A percentile compares a stretch with the other conserved stretches of the same genome.
Evolutionary conservation across 495 filamentous ascomycete species (phyloP).

Genomic region (Penicillium coffeae): DNA sequence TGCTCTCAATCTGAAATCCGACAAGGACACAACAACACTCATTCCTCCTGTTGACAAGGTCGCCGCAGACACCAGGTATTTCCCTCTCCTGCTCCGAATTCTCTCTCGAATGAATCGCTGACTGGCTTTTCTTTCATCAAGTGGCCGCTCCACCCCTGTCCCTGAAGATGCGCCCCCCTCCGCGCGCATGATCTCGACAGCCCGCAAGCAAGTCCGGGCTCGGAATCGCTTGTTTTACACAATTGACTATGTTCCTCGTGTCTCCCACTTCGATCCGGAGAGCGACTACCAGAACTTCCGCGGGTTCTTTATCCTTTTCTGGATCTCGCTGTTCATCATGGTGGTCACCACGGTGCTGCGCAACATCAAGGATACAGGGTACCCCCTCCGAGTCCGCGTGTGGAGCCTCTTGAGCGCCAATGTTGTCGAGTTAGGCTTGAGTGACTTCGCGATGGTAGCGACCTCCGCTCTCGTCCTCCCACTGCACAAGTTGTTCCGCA

Average conservation of each 20-base stretch:
- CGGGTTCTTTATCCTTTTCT: constrained; percentile 96
- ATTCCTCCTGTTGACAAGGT: constrained; percentile 24
- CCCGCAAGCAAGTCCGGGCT: constrained; percentile 79
- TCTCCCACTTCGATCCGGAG: constrained; percentile 92
- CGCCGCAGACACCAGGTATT: constrained; percentile 30
- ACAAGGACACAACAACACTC: constrained; percentile 21
- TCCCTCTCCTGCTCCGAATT: too few relatives aligned
- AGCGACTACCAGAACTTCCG: constrained; percentile 93
- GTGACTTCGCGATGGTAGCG: constrained; percentile 78
- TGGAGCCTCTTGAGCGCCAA: constrained; percentile 85
- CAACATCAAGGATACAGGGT: constrained; percentile 92
- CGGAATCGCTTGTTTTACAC: constrained; percentile 90
- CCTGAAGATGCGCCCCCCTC: constrained; percentile 90
- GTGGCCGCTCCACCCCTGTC: constrained; percentile 84
- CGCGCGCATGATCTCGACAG: constrained; percentile 75
- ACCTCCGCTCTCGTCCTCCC: constrained; percentile 70
- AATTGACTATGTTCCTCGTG: constrained; percentile 84
- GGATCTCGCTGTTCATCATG: constrained; percentile 96
- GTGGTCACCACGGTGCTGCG: constrained; percentile 85
- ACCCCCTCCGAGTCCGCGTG: constrained; percentile 74
- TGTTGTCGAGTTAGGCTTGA: constrained; percentile 78
- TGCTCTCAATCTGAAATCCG: constrained; percentile 21
- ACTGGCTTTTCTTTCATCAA: constrained; percentile 27
- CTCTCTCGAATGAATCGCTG: constrained; percentile 1
- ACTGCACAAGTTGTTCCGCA: constrained; percentile 64